Base-by-base conservation (phyloP, 108 stramenopile genomes). In the Poteriospumella lacustris region DNA sequence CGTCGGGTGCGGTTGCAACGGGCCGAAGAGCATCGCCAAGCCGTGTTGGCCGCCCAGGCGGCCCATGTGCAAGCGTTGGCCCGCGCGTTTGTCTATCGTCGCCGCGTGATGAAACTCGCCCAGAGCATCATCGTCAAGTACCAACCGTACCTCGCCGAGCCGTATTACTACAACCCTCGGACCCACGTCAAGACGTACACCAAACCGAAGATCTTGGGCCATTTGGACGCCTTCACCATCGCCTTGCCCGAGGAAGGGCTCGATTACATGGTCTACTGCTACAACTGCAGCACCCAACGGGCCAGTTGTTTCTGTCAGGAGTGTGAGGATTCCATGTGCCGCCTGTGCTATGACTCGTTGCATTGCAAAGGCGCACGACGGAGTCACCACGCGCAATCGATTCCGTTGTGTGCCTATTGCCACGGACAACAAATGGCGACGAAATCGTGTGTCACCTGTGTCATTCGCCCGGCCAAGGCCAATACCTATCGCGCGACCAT, bases 291-390 rank as follows among this genome's bases (percentile, higher is more conserved):
- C 9, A 15, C 9, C 19, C 39, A 19, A 33, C 19, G 19, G 36
- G 64, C 64, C 9, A 19, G 9, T 19, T 38, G 9, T 12, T 15
- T 15, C 64, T 67, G 64, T 67, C 40, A 40, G 12, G 15, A 67
- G 31, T 67, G 64, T 67, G 64, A 67, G 64, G 64, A 67, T 41
- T 67, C 64, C 12, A 67, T 67, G 64, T 67, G 64, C 40, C 9
- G 64, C 9, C 12, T 40, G 19, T 67, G 64, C 64, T 67, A 15
- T 67, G 36, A 38, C 64, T 40, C 64, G 9, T 67, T 67, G 36
- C 64, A 67, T 67, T 67, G 64, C 64, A 67, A 67, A 41, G 64
- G 64, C 19, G 15, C 9, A 41, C 36, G 40, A 41, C 15, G 12
- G 19, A 67, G 19, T 12, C 64, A 67, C 19, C 9, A 9, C 15